Conservation (phyloP, 192 early-diverging fungal genomes). For the Mortierella hygrophila region DNA sequence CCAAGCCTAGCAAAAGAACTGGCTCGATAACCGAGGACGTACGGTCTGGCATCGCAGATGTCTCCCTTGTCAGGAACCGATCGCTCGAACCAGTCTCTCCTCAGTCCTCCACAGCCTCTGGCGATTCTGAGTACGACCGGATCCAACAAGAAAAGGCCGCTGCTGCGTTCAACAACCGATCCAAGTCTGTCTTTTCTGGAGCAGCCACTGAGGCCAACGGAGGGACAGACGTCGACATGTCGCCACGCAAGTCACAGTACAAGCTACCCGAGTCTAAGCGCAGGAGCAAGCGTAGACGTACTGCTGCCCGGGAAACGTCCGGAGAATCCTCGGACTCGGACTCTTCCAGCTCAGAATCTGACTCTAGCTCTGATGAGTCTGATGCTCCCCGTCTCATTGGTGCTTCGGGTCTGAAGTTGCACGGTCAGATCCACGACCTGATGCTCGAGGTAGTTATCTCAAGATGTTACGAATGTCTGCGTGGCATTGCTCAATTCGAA, state of each 20-base stretch:
- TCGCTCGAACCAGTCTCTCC: not conserved
- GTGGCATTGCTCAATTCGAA: not conserved
- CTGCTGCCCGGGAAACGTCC: not conserved
- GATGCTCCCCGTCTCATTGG: not conserved
- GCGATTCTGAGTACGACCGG: not conserved
- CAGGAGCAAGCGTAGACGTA: not conserved
- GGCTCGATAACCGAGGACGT: not conserved
- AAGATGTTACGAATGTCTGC: not conserved
- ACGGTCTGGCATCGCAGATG: not conserved
- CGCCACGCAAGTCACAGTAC: not conserved
- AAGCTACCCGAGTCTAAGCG: not conserved
- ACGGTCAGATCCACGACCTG: constrained; percentile 41
- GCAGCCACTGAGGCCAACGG: not conserved
- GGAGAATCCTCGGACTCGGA: constrained; percentile 12
- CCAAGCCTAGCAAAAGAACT: constrained; percentile 20
- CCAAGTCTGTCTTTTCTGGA: not conserved
- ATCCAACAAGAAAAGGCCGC: not conserved
- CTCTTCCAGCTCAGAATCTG: constrained; percentile 19
- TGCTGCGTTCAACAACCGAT: not conserved
- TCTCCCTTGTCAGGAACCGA: not conserved
- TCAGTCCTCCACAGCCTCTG: not conserved
- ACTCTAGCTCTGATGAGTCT: constrained; percentile 25
- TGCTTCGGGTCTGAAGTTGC: constrained; percentile 13
- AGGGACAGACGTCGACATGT: not conserved
- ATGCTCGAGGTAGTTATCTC: constrained; percentile 28